A percentile compares a stretch with the other conserved stretches of the same genome.
phyloP scores from a whole-genome alignment of 108 stramenopile species.

The Nannochloropsis oceanica region DNA sequence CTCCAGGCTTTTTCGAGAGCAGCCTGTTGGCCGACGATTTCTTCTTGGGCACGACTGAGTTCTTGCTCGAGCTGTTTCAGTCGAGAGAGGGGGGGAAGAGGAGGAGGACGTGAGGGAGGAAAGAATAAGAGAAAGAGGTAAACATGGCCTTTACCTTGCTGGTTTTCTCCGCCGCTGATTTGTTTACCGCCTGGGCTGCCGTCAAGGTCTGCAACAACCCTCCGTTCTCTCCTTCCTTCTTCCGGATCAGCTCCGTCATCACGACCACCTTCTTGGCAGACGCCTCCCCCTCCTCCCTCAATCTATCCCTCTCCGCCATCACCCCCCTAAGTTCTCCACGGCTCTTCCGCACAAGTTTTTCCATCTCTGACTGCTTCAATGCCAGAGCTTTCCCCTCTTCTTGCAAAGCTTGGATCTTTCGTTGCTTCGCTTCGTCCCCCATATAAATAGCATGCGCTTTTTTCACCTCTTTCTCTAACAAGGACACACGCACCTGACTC shows the following conservation, averaged over 20 bases:
- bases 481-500: background rate
- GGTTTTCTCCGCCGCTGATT: constrained; percentile 3
- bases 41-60: constrained; percentile 3
- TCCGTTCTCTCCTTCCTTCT: constrained; percentile 1
- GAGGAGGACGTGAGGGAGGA: background rate
- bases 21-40: background rate
- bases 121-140: background rate
- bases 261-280: background rate
- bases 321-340: constrained; percentile 6
- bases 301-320: background rate
- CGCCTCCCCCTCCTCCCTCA: background rate
- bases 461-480: background rate
- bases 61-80: background rate
- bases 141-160: background rate
- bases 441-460: background rate
- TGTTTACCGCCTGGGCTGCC: constrained; percentile 11
- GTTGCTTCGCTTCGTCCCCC: background rate
- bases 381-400: constrained; percentile 18
- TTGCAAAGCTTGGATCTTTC: constrained; percentile 11
- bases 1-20: constrained; percentile 12
- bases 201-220: constrained; percentile 6
- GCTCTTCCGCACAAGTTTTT: constrained; percentile 15
- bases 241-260: constrained; percentile 5
- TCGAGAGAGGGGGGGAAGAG: background rate
- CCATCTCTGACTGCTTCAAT: constrained; percentile 31